Conservation (phyloP, 2,329 filamentous ascomycete species). For the Colletotrichum sp. region DNA sequence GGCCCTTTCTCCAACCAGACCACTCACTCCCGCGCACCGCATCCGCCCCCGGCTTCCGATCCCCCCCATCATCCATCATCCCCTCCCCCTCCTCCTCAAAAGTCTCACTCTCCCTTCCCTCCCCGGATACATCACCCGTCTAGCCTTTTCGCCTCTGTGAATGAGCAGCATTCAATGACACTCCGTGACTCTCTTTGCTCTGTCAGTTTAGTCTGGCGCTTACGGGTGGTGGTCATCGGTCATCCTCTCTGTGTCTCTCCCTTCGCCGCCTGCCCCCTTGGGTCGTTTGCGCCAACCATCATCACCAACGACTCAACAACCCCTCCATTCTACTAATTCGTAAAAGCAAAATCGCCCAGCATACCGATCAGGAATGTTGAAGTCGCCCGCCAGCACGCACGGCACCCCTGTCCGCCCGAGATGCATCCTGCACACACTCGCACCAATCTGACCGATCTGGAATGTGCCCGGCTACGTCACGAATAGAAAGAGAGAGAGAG, state of each 20-base stretch:
- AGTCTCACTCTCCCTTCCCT: conserved; percentile 9
- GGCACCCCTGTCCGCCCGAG: conserved; percentile 14
- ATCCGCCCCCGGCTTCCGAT: neutral
- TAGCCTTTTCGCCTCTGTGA: neutral
- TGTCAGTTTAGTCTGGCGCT: neutral
- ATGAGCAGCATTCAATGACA: neutral
- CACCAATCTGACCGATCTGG: conserved; percentile 9
- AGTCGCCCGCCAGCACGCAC: neutral
- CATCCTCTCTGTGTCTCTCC: neutral
- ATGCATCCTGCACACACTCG: conserved; percentile 17
- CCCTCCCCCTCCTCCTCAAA: neutral
- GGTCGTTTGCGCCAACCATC: neutral
- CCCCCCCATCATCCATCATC: neutral
- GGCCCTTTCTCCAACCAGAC: neutral
- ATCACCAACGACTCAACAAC: neutral
- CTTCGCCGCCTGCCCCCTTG: neutral
- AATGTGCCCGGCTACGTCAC: conserved; percentile 7
- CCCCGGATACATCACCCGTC: neutral
- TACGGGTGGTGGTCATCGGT: neutral
- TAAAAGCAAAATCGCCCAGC: neutral
- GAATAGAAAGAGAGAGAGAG: neutral
- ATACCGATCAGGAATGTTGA: neutral
- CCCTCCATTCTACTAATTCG: neutral
- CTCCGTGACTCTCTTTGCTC: neutral
- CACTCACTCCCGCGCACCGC: neutral